A percentile compares a stretch with the other conserved stretches of the same genome.
These are phyloP conservation scores for Ustilago sp. DNA, from an alignment of 1,284 basidiomycete species.

Conservation along the genomic window DNA sequence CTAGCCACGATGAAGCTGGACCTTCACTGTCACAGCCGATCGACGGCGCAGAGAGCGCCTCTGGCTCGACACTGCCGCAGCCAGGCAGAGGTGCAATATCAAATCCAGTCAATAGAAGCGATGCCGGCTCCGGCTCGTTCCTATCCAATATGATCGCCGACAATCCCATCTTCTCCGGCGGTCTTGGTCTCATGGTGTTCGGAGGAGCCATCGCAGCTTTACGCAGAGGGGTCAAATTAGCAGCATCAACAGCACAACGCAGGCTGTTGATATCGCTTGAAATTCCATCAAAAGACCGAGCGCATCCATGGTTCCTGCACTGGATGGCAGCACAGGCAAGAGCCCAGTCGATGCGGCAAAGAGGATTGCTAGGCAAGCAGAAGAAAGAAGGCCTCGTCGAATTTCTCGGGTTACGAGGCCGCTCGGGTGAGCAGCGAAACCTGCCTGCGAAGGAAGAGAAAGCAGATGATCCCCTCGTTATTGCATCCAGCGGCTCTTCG, in stretches of 20 bases:
- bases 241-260: slow-evolving; percentile 81
- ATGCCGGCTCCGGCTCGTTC: slow-evolving; percentile 17
- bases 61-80: not conserved
- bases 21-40: not conserved
- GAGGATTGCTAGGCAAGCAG: slow-evolving; percentile 54
- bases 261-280: slow-evolving; percentile 94
- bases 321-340: slow-evolving; percentile 83
- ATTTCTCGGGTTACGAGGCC: slow-evolving; percentile 55
- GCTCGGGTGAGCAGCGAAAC: slow-evolving; percentile 18
- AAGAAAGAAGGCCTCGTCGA: slow-evolving; percentile 57
- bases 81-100: not conserved
- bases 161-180: slow-evolving; percentile 67
- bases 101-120: not conserved
- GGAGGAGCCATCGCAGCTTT: slow-evolving; percentile 60
- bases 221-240: slow-evolving; percentile 75
- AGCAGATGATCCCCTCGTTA: slow-evolving; percentile 69
- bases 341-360: slow-evolving; percentile 63
- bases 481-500: slow-evolving; percentile 63
- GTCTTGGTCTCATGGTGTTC: slow-evolving; percentile 67
- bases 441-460: not conserved
- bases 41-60: not conserved
- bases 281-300: slow-evolving; percentile 92
- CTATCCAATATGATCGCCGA: slow-evolving; percentile 47
- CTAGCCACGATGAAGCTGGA: slow-evolving; percentile 1
- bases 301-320: slow-evolving; percentile 96